Base-by-base conservation (phyloP, 2,329 filamentous ascomycete genomes). In the Cladosporium sp. region DNA sequence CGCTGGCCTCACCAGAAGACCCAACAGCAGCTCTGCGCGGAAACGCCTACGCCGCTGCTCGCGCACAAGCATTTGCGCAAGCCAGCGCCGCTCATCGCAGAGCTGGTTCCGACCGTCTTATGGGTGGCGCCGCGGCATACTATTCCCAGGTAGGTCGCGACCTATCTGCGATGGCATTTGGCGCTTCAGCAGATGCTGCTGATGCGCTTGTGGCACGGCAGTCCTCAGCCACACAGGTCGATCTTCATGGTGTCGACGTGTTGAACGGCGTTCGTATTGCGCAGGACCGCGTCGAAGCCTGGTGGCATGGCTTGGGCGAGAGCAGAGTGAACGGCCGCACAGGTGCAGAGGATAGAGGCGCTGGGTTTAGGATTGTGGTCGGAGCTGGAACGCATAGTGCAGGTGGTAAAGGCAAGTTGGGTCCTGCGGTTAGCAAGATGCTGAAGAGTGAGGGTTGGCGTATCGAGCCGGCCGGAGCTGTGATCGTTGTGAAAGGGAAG, bases 241-340 rank as follows among this genome's bases (percentile, higher is more conserved):
- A 97, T 72, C 77, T 97, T 25, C 93, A 97, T 71, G 90, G 91
- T 5, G 85, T 96, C 5, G 86, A 82, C 45, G 92, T 97, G 1
- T 79, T 85, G 51, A 89, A 96, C 71, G 93, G 89, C 1, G 85
- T 92, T 30, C 81, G 89, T 3, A 96, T 97, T 63, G 86, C 89
- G 1, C 81, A 83, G 30, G 80, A 86, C 49, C 82, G 81, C 38
- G 87, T 89, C 0, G 79, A 82, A 63, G 71, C 70, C 9, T 97
- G 93, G 93, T 97, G 92, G 92, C 76, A 84, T 17, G 74, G 75
- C 0, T 75, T 91, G 8, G 89, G 89, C 1, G 88, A 92, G 68
- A 78, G 80, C 51, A 83, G 83, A 63, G 80, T 81, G 47, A 79
- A 72, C 59, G 79, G 47, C 67, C 72, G 61, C 70, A 74, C 59